A percentile compares a stretch with the other conserved stretches of the same genome.
Conservation (phyloP, 2,329 filamentous ascomycete species). For the Coniochaeta sp. region DNA sequence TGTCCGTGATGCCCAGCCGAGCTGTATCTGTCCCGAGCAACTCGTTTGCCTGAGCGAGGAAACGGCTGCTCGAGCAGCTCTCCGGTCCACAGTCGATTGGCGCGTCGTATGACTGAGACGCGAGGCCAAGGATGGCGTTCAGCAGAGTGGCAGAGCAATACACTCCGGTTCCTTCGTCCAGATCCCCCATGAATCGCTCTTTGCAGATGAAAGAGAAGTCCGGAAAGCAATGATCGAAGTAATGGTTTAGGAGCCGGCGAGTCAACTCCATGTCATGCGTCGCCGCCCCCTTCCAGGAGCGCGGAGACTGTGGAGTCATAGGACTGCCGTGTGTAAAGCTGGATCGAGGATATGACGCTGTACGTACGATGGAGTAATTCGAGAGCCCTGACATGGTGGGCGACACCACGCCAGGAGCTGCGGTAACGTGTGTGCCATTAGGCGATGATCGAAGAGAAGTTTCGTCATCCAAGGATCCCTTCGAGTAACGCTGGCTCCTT, state of each 20-base stretch:
- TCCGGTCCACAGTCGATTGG: conserved; percentile 7
- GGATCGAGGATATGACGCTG: not conserved
- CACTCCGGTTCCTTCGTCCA: conserved; percentile 8
- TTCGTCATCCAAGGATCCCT: not conserved
- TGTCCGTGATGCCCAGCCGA: conserved; percentile 9
- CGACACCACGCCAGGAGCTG: not conserved
- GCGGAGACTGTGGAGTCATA: not conserved
- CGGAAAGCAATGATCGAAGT: conserved; percentile 10
- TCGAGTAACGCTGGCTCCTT: not conserved
- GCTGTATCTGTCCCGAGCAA: conserved; percentile 7
- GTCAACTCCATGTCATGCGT: conserved; percentile 11
- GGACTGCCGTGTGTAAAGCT: not conserved
- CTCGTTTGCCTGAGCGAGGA: conserved; percentile 13
- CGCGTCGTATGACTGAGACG: conserved; percentile 8
- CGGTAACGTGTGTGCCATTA: not conserved
- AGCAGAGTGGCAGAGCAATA: conserved; percentile 15
- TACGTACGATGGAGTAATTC: not conserved
- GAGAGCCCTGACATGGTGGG: not conserved
- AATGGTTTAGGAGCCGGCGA: conserved; percentile 9
- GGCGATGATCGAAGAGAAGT: not conserved
- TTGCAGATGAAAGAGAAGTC: conserved; percentile 10
- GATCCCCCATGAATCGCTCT: conserved; percentile 12
- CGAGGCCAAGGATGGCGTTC: conserved; percentile 14
- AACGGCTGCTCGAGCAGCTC: conserved; percentile 12
- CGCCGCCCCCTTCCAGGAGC: conserved; percentile 14